Evolutionary conservation across 2,329 filamentous ascomycete genomes (phyloP).

Genomic region (Colletotrichum sp.): DNA sequence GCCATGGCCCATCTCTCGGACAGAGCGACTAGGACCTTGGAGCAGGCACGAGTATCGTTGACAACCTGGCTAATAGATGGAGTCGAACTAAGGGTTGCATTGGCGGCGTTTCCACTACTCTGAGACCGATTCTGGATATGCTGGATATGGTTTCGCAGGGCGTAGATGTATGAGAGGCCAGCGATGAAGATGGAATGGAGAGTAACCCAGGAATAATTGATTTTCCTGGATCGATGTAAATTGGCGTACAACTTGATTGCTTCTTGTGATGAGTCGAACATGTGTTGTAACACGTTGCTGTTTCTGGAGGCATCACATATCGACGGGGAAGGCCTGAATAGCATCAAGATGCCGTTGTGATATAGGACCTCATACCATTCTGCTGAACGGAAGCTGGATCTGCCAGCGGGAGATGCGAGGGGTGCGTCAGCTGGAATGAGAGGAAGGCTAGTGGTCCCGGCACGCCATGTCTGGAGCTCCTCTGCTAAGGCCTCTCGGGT

Average conservation of each 20-base stretch:
- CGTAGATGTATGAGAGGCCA: conserved; percentile 47
- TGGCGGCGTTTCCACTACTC: neutral
- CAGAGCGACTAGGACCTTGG: conserved; percentile 47
- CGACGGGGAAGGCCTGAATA: conserved; percentile 43
- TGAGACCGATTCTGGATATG: conserved; percentile 23
- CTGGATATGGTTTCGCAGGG: conserved; percentile 42
- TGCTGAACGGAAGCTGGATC: conserved; percentile 42
- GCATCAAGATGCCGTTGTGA: conserved; percentile 45
- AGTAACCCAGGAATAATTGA: conserved; percentile 55
- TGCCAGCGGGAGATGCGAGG: conserved; percentile 22
- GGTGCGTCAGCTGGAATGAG: conserved; percentile 28
- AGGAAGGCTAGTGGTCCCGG: conserved; percentile 27
- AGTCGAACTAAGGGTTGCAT: conserved; percentile 29
- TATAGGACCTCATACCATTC: conserved; percentile 48
- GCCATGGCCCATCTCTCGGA: conserved; percentile 45
- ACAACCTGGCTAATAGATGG: conserved; percentile 46
- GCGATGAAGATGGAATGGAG: conserved; percentile 53
- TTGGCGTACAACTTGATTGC: conserved; percentile 46
- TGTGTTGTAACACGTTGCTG: conserved; percentile 33
- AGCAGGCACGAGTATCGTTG: conserved; percentile 45
- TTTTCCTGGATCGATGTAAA: conserved; percentile 45
- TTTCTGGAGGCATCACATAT: conserved; percentile 29
- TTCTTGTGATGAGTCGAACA: conserved; percentile 41
- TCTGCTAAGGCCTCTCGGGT: conserved; percentile 27
- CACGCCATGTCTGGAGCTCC: conserved; percentile 35